phyloP scores from a whole-genome alignment of 2,329 filamentous ascomycete species.

The Aureobasidium sp. region DNA sequence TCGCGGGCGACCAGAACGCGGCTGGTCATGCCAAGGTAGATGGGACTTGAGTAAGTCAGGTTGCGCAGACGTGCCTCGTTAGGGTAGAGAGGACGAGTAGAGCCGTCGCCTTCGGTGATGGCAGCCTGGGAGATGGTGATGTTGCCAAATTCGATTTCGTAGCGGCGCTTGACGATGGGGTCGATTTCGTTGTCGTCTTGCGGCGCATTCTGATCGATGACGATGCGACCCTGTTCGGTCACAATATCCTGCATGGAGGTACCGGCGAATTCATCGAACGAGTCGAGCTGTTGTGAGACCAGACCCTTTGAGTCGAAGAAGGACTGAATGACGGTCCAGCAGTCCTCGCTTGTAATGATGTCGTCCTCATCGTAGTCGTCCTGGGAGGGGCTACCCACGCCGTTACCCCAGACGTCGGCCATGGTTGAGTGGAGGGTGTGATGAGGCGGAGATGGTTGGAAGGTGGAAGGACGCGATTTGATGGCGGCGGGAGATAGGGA shows the following conservation, averaged over 20 bases:
- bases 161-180: constrained; percentile 77
- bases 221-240: constrained; percentile 81
- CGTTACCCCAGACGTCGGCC: constrained; percentile 16
- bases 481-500: not conserved
- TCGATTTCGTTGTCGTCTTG: constrained; percentile 58
- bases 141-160: constrained; percentile 89
- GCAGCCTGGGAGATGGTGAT: constrained; percentile 84
- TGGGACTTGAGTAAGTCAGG: constrained; percentile 84
- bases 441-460: not conserved
- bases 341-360: constrained; percentile 86
- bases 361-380: constrained; percentile 21
- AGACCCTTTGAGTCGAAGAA: constrained; percentile 96
- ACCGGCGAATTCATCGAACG: constrained; percentile 93
- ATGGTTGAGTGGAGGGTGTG: constrained; percentile 2
- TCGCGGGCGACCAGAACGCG: constrained; percentile 78
- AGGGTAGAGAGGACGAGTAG: constrained; percentile 74
- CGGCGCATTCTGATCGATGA: constrained; percentile 86
- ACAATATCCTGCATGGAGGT: constrained; percentile 93
- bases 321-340: constrained; percentile 93
- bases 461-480: not conserved
- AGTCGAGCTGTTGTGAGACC: constrained; percentile 95
- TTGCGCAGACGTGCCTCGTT: constrained; percentile 95
- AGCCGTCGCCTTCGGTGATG: constrained; percentile 87
- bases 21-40: constrained; percentile 83
- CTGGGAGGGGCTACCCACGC: constrained; percentile 8